A percentile compares a stretch with the other conserved stretches of the same genome.
These are phyloP conservation scores for Gyrodon lividus DNA, from an alignment of 768 basidiomycete genomes.

Conservation along the genomic window DNA sequence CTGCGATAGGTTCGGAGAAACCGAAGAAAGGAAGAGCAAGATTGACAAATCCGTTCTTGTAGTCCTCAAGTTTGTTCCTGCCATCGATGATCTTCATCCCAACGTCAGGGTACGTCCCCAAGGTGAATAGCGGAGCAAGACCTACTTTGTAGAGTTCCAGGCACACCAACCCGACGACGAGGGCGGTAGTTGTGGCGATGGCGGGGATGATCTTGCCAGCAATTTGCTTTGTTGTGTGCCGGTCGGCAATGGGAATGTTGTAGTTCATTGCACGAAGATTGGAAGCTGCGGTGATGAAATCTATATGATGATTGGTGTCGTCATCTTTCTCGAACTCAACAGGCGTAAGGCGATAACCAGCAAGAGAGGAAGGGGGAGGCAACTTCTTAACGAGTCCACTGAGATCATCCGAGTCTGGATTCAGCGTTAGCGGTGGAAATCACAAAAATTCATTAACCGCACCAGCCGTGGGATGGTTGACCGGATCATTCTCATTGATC, in stretches of 20 bases:
- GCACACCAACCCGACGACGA: conserved; percentile 94
- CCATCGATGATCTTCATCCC: conserved; percentile 81
- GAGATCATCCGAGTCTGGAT: conserved; percentile 48
- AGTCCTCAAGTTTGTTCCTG: conserved; percentile 89
- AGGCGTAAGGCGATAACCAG: conserved; percentile 92
- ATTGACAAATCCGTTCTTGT: conserved; percentile 99
- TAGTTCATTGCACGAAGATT: conserved; percentile 97
- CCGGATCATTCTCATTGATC: conserved; percentile 89
- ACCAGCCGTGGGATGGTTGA: conserved; percentile 48
- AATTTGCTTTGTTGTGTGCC: conserved; percentile 94
- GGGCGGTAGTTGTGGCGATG: conserved; percentile 96
- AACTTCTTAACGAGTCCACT: conserved; percentile 63
- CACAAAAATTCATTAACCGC: conserved; percentile 3
- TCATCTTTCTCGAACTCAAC: conserved; percentile 99
- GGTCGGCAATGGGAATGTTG: conserved; percentile 80
- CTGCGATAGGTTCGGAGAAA: conserved; percentile 95
- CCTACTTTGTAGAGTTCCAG: conserved; percentile 93
- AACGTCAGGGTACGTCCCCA: conserved; percentile 1
- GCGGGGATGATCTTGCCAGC: conserved; percentile 99
- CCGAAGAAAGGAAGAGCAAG: conserved; percentile 98
- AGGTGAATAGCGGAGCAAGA: not conserved
- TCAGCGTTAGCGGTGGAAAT: conserved; percentile 4
- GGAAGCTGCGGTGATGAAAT: conserved; percentile 97
- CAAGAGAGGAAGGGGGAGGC: conserved; percentile 87
- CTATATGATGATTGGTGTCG: conserved; percentile 96